Base-by-base conservation (phyloP, 2,329 filamentous ascomycete species). In the Trichoderma brevicompactum region DNA sequence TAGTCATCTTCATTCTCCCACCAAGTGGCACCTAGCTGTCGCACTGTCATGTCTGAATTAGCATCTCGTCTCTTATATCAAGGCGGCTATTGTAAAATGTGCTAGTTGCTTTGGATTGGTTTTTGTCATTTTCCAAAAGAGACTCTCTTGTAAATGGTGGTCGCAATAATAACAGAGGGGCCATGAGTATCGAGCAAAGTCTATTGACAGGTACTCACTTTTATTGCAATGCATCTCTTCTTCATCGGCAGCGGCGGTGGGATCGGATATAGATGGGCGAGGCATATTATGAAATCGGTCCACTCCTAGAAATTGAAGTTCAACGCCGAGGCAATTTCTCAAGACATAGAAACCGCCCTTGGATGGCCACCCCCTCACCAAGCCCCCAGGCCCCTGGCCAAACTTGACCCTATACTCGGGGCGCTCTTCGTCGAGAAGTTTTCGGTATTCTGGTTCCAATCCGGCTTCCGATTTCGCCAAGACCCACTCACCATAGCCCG, bases 321-420 rank as follows among this genome's bases (percentile, higher is more conserved):
- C 59, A 7, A 62, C 28, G 15, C 6, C 48, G 5, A 62, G 36
- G 48, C 59, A 62, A 15, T 17, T 13, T 12, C 34, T 32, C 23
- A 62, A 44, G 12, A 52, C 13, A 34, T 53, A 62, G n/a, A 62
- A 3, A 23, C 59, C 59, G 8, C 59, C 48, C 28, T 62, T 62
- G 15, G 59, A 43, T 15, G 59, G 48, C 59, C 59, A 53, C 34
- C 59, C 48, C 7, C 5, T 8, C 2, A 62, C 59, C 3, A 9
- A 9, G 13, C 15, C 59, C 7, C 59, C 48, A 43, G 36, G 46
- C 6, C 17, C 34, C 2, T 13, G 9, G 32, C 13, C 13, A 3
- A 62, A 44, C 6, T 38, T 52, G n/a, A 19, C 38, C 44, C 59
- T 62, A 15, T 23, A 6, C 3, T 23, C 23, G 23, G 23, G 23